phyloP scores from a whole-genome alignment of 176 grass and related monocot genomes.

The Bothriochloa decipiens region DNA sequence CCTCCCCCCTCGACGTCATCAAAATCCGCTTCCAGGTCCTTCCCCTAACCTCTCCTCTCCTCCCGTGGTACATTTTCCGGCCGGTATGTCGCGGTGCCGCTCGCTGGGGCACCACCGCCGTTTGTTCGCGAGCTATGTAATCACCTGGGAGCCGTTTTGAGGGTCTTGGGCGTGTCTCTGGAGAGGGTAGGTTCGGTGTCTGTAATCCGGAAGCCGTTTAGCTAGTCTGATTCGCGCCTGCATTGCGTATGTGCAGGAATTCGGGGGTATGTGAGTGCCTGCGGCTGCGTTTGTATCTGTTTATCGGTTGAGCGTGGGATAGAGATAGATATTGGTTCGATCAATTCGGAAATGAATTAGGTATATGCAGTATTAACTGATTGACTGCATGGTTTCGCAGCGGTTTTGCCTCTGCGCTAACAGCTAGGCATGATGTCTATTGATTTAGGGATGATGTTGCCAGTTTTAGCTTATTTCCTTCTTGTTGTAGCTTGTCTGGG shows the following conservation, averaged over 20 bases:
- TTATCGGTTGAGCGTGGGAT: not conserved
- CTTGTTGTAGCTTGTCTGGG: not conserved
- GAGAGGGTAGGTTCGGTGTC: not conserved
- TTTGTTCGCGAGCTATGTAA: not conserved
- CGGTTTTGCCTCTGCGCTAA: not conserved
- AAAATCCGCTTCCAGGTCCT: slow-evolving; percentile 98
- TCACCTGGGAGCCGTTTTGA: not conserved
- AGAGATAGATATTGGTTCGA: not conserved
- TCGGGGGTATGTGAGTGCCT: not conserved
- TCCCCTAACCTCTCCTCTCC: not conserved
- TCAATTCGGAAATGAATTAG: not conserved
- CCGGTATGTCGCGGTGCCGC: not conserved
- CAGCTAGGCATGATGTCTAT: not conserved
- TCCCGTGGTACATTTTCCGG: not conserved
- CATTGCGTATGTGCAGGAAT: slow-evolving; percentile 19
- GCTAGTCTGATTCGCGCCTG: not conserved
- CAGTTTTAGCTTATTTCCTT: not conserved
- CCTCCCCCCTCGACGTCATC: slow-evolving; percentile 95
- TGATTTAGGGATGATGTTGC: not conserved
- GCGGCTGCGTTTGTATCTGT: not conserved
- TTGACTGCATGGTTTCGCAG: not conserved
- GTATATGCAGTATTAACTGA: not conserved
- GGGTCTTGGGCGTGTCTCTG: not conserved
- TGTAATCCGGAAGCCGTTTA: not conserved
- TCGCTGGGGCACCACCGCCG: not conserved